Evolutionary conservation across 176 grass and related monocot genomes (phyloP).

Genomic region (Coix lacrymajobi): DNA sequence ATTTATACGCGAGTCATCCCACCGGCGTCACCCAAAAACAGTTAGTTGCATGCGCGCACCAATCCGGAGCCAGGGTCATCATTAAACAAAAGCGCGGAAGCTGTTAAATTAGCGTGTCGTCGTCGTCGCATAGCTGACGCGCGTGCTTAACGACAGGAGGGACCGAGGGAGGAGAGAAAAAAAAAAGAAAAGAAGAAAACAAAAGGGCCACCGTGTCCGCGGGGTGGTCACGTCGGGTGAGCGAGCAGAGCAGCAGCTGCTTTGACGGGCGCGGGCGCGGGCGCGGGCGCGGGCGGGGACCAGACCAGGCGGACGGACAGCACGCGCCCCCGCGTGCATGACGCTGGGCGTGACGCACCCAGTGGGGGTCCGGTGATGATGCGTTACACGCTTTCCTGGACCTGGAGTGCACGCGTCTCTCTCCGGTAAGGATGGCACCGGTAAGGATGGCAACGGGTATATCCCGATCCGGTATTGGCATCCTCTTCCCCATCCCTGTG

Average conservation of each 20-base stretch:
- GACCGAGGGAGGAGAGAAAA: too few species aligned
- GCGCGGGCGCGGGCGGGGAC: not conserved
- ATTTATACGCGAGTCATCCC: not conserved
- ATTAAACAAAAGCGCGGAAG: not conserved
- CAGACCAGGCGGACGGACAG: not conserved
- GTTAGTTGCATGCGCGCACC: not conserved
- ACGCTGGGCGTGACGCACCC: slow-evolving; percentile 1
- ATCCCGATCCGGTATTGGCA: too few species aligned
- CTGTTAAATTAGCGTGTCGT: not conserved
- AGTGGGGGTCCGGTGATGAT: not conserved
- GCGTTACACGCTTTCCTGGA: not conserved
- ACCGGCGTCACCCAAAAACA: not conserved
- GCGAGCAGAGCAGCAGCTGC: not conserved
- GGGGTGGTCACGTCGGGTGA: not conserved
- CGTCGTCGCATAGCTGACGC: not conserved
- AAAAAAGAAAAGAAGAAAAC: not conserved
- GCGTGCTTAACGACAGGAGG: slow-evolving; percentile 7
- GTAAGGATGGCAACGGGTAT: too few species aligned
- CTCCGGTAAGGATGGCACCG: too few species aligned
- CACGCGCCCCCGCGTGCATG: not conserved
- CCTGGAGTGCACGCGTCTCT: not conserved
- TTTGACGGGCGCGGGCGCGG: not conserved
- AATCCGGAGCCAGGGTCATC: not conserved
- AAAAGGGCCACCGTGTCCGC: not conserved
- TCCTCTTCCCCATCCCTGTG: too few species aligned